Evolutionary conservation across 257 asterid genomes (phyloP), one percentile per base, ranked within the genome.

Genomic region (Przewalskia tangutica): DNA sequence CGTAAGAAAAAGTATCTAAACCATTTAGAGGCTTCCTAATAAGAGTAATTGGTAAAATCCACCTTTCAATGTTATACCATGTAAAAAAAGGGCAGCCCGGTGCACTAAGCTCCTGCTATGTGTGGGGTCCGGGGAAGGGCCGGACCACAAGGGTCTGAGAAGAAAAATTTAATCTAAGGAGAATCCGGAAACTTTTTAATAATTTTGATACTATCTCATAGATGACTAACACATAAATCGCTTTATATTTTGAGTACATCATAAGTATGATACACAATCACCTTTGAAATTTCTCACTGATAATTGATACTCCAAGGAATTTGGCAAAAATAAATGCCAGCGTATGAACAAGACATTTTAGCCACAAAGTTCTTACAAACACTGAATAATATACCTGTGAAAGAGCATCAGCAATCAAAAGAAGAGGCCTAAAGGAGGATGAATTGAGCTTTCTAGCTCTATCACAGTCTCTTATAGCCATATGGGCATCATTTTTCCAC

Each of bases 401-500:
- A 71, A 96, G 85, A 82, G 98, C 97, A 83, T 96, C 98, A 48
- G 97, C 91, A 88, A 93, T 89, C 87, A 95, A 92, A 82, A 94
- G 84, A 85, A 93, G 88, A 77, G 97, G 93, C 87, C 90, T 90
- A 81, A 88, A 79, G 83, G 98, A 94, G 82, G 93, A 89, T 75
- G 94, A 91, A 82, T 91, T 85, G 73, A 92, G 83, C 84, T 85
- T 90, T 77, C 93, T 88, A 85, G 98, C 99, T 85, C 87, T 86
- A 84, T 86, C 89, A 84, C 96, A 94, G 86, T 96, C 99, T 91
- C 95, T 90, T 82, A 94, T 87, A 63, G 98, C 95, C 97, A 96
- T 89, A 86, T 93, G 90, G 7, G 90, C 86, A 85, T 96, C 98
- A 89, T 87, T 91, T 89, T 88, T 94, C 98, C 98, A 96, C 84